Percentiles rank a stretch among this genome's conserved stretches.
Conservation (phyloP, 2,329 filamentous ascomycete genomes). For the Aaosphaeria pasadenensis region DNA sequence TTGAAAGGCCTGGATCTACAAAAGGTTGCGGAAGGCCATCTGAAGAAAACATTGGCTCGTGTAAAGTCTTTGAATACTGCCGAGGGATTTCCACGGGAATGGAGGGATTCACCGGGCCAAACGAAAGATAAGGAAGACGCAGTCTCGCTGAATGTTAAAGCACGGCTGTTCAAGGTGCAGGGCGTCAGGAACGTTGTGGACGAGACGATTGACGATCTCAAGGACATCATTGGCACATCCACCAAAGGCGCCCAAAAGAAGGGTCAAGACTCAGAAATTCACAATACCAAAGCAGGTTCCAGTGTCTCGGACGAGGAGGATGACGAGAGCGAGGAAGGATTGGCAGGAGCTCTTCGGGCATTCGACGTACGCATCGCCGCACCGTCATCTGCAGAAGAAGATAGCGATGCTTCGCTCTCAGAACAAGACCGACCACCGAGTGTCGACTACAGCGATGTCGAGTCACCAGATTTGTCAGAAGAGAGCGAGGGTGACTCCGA, state of each 20-base stretch:
- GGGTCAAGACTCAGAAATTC: conserved; percentile 5
- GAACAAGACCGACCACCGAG: conserved; percentile 29
- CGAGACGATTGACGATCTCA: conserved; percentile 42
- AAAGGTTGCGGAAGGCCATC: conserved; percentile 50
- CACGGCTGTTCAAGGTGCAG: conserved; percentile 58
- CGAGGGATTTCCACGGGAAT: conserved; percentile 44
- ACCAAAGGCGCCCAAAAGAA: conserved; percentile 4
- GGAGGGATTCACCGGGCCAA: conserved; percentile 22
- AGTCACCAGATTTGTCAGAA: conserved; percentile 10
- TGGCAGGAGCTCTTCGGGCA: conserved; percentile 27
- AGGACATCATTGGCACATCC: conserved; percentile 29
- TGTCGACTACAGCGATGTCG: conserved; percentile 24
- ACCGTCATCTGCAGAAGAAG: conserved; percentile 34
- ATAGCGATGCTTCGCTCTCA: conserved; percentile 25
- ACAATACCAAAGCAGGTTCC: conserved; percentile 10
- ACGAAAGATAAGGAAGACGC: conserved; percentile 41
- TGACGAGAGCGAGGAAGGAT: conserved; percentile 26
- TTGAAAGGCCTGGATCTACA: conserved; percentile 57
- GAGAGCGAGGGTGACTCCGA: conserved; percentile 14
- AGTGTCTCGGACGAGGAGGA: conserved; percentile 13
- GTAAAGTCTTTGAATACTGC: conserved; percentile 56
- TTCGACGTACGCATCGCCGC: conserved; percentile 40
- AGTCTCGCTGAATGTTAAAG: conserved; percentile 56
- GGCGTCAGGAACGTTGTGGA: conserved; percentile 56
- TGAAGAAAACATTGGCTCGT: conserved; percentile 56